phyloP scores from a whole-genome alignment of 768 basidiomycete species.

The Lactarius hatsudake region DNA sequence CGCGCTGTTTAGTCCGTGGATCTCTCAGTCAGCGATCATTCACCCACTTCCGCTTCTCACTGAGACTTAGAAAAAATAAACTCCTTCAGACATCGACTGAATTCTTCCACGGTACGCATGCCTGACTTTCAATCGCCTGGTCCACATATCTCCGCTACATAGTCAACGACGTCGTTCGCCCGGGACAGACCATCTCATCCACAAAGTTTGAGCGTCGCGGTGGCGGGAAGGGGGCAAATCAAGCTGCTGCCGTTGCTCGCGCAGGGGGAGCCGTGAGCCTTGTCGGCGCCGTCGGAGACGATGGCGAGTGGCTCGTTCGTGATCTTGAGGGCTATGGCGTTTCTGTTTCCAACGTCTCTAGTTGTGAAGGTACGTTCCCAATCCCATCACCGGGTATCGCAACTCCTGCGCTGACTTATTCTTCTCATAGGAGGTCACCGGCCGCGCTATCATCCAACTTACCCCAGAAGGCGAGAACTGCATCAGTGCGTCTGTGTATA shows the following conservation, averaged over 20 bases:
- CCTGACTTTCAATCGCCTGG: not conserved
- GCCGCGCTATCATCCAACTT: constrained; percentile 61
- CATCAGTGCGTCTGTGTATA: constrained; percentile 44
- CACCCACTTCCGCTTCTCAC: not conserved
- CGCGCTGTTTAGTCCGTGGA: constrained; percentile 13
- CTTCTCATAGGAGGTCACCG: constrained; percentile 45
- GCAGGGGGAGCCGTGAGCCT: constrained; percentile 50
- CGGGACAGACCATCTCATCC: constrained; percentile 62
- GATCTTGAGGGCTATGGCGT: constrained; percentile 42
- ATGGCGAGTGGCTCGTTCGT: constrained; percentile 49
- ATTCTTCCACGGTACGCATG: constrained; percentile 49
- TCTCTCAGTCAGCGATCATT: constrained; percentile 15
- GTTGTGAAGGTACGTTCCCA: constrained; percentile 37
- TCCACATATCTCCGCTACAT: not conserved
- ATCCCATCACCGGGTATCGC: not conserved
- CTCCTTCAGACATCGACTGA: constrained; percentile 50
- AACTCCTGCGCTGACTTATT: not conserved
- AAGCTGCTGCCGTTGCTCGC: constrained; percentile 54
- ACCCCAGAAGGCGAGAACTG: constrained; percentile 57
- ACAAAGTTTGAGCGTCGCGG: constrained; percentile 45
- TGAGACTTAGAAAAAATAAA: not conserved
- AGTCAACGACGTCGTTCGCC: constrained; percentile 53
- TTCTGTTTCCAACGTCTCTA: constrained; percentile 38
- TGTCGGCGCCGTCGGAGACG: constrained; percentile 52
- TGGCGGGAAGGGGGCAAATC: constrained; percentile 66